A percentile compares a stretch with the other conserved stretches of the same genome.
These are phyloP conservation scores for Lasiodiplodia hormozganensis DNA, from an alignment of 2,329 filamentous ascomycete genomes.

Conservation along the genomic window DNA sequence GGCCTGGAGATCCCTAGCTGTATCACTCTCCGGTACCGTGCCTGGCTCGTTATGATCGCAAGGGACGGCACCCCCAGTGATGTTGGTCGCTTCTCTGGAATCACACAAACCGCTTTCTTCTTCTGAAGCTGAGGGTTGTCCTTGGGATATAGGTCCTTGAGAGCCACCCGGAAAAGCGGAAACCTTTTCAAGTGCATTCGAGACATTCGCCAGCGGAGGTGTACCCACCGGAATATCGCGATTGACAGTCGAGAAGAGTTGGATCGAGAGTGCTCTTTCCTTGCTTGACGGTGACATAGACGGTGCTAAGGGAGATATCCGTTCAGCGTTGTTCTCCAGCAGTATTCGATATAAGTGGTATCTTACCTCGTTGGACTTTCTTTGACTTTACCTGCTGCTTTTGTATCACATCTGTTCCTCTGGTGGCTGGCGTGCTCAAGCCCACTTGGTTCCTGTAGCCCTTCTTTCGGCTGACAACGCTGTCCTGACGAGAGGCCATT, in stretches of 20 bases:
- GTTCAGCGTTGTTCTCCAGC: neutral
- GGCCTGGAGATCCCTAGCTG: constrained; percentile 12
- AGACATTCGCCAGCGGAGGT: constrained; percentile 8
- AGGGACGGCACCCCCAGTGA: neutral
- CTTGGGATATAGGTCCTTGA: neutral
- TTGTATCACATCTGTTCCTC: constrained; percentile 33
- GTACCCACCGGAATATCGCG: constrained; percentile 10
- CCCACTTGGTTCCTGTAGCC: constrained; percentile 7
- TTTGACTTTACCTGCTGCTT: constrained; percentile 22
- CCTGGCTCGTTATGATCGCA: neutral
- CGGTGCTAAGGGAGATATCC: constrained; percentile 30
- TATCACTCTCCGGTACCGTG: neutral
- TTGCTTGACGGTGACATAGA: constrained; percentile 36
- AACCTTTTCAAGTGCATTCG: constrained; percentile 5
- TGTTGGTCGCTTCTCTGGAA: neutral
- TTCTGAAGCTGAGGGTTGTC: neutral
- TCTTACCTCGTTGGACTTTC: constrained; percentile 1
- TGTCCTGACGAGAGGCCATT: constrained; percentile 50
- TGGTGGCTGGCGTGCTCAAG: neutral
- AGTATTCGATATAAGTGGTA: neutral
- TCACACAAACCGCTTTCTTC: neutral
- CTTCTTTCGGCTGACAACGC: constrained; percentile 44
- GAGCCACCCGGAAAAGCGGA: constrained; percentile 2
- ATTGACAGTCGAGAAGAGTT: constrained; percentile 27
- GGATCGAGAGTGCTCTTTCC: constrained; percentile 37